Conservation (phyloP, 2,329 filamentous ascomycete genomes). For the Akanthomyces lecanii region DNA sequence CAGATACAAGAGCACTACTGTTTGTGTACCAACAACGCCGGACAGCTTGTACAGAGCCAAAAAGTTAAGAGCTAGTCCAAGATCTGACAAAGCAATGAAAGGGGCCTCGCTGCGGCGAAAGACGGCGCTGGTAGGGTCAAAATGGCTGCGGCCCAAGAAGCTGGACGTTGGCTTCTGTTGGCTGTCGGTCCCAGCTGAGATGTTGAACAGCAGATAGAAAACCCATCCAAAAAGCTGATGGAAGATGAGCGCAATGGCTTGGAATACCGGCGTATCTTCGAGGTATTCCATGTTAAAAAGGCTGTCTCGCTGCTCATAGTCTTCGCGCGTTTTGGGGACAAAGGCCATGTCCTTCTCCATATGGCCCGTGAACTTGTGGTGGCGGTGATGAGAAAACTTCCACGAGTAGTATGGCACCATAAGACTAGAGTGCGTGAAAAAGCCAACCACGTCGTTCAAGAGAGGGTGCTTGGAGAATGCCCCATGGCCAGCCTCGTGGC, state of each 20-base stretch:
- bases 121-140: constrained; percentile 57
- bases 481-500: constrained; percentile 67
- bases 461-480: constrained; percentile 56
- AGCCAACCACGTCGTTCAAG: constrained; percentile 60
- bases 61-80: constrained; percentile 52
- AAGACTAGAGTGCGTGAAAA: constrained; percentile 60
- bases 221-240: constrained; percentile 65
- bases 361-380: constrained; percentile 65
- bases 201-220: constrained; percentile 59
- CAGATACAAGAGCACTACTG: constrained; percentile 55
- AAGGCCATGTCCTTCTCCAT: constrained; percentile 65
- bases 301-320: constrained; percentile 29
- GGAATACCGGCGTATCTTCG: constrained; percentile 59
- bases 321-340: constrained; percentile 47
- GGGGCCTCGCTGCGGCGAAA: constrained; percentile 55
- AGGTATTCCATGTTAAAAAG: constrained; percentile 46
- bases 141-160: constrained; percentile 51
- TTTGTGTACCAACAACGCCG: constrained; percentile 51
- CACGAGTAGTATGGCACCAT: constrained; percentile 69
- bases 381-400: constrained; percentile 66
- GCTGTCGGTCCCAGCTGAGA: constrained; percentile 45
- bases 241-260: constrained; percentile 49
- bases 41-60: constrained; percentile 49
- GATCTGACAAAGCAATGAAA: constrained; percentile 55
- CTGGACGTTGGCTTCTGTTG: constrained; percentile 38